These are phyloP conservation scores for Hymenoscyphus fructigenus DNA, from an alignment of 2,329 filamentous ascomycete genomes.

Conservation along the genomic window DNA sequence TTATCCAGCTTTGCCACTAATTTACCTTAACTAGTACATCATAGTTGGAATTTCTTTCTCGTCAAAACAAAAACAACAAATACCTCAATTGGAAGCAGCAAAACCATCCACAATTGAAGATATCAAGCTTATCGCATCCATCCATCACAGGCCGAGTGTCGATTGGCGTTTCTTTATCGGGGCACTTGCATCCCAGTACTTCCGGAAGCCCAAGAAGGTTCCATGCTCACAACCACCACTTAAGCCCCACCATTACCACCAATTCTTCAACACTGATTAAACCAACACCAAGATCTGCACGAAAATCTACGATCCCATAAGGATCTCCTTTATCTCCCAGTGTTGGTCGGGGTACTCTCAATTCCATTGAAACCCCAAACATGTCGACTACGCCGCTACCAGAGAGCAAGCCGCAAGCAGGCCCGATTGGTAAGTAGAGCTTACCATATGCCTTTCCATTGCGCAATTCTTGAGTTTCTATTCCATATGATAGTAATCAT, in stretches of 20 bases:
- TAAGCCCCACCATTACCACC: slow-evolving; percentile 1
- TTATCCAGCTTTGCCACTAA: slow-evolving; percentile 1
- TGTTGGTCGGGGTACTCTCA: not conserved
- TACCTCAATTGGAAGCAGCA: too few species aligned
- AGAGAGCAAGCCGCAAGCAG: slow-evolving; percentile 20
- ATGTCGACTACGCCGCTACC: slow-evolving; percentile 17
- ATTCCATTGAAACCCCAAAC: slow-evolving; percentile 14
- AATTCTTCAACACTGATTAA: not conserved
- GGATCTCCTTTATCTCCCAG: not conserved
- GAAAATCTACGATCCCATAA: not conserved
- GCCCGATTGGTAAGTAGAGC: slow-evolving; percentile 29
- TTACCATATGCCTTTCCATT: slow-evolving; percentile 18
- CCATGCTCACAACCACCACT: slow-evolving; percentile 7
- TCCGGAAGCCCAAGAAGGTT: slow-evolving; percentile 4
- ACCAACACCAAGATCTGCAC: not conserved
- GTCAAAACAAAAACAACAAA: not conserved
- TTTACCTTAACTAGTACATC: not conserved
- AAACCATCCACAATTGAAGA: too few species aligned
- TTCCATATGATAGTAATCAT: not conserved
- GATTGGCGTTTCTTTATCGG: slow-evolving; percentile 17
- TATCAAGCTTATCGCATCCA: not conserved
- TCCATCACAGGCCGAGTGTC: too few species aligned
- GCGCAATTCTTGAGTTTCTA: not conserved
- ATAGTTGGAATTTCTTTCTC: not conserved
- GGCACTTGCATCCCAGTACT: not conserved